Percentiles rank a stretch among this genome's conserved stretches.
Conservation (phyloP, 345 rosid species). For the Syzygium jambos region DNA sequence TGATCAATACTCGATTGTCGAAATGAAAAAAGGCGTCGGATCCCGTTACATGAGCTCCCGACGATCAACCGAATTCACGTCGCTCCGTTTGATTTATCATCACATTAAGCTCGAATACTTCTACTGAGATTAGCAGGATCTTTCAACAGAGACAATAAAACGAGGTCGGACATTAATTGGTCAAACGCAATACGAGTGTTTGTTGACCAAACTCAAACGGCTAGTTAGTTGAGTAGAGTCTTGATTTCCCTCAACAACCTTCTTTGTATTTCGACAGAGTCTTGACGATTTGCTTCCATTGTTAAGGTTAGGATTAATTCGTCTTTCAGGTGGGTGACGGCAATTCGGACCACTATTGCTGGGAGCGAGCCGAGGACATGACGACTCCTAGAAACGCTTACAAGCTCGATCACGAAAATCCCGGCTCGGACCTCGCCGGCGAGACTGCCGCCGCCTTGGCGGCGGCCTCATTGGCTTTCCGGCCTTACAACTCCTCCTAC, state of each 20-base stretch:
- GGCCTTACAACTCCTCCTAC: slow-evolving; percentile 71
- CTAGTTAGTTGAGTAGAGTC: not conserved
- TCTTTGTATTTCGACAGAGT: not conserved
- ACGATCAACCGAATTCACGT: not conserved
- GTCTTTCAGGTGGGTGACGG: slow-evolving; percentile 66
- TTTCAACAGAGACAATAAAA: not conserved
- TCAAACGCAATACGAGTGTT: not conserved
- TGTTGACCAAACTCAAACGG: not conserved
- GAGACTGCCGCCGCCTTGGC: slow-evolving; percentile 89
- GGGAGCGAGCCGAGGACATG: slow-evolving; percentile 93
- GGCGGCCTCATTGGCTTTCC: slow-evolving; percentile 71
- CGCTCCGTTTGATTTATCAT: not conserved
- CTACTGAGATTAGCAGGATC: not conserved
- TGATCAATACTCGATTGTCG: not conserved
- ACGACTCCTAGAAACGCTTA: slow-evolving; percentile 72
- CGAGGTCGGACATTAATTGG: not conserved
- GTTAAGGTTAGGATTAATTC: not conserved
- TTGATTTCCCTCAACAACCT: not conserved
- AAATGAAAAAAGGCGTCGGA: not conserved
- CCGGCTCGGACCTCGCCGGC: slow-evolving; percentile 77
- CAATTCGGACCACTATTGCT: slow-evolving; percentile 73
- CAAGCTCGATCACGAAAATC: slow-evolving; percentile 55
- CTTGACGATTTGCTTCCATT: not conserved
- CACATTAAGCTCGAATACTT: not conserved
- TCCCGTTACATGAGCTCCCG: not conserved